These are phyloP conservation scores for Gleditsia sinensis DNA, from an alignment of 306 rosid species.

Conservation along the genomic window DNA sequence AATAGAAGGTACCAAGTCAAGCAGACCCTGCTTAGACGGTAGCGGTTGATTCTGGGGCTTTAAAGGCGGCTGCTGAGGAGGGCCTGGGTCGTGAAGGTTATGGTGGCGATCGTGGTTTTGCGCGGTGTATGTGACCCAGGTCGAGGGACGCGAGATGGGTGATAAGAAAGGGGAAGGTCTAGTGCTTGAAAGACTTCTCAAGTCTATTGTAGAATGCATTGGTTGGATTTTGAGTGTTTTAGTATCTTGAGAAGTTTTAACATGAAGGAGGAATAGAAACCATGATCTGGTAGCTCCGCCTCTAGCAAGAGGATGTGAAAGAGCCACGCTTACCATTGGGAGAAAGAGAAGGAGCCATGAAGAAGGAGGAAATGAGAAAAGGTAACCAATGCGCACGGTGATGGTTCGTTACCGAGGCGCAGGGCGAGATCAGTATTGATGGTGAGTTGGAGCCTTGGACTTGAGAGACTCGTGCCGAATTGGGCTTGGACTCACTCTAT, in stretches of 20 bases:
- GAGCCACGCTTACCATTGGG: conserved; percentile 7
- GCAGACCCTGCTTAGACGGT: conserved; percentile 22
- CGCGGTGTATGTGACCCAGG: conserved; percentile 40
- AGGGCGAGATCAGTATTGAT: too few species aligned
- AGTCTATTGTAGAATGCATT: conserved; percentile 50
- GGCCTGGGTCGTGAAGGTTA: conserved; percentile 25
- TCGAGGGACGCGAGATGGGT: conserved; percentile 40
- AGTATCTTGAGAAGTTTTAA: background rate
- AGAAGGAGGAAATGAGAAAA: too few species aligned
- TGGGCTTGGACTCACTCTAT: too few species aligned
- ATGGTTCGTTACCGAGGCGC: too few species aligned
- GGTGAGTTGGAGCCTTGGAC: too few species aligned
- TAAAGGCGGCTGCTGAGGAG: conserved; percentile 21
- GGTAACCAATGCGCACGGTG: too few species aligned
- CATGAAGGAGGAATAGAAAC: background rate
- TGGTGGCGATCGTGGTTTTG: conserved; percentile 38
- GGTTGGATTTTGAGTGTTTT: background rate
- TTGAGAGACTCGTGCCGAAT: too few species aligned
- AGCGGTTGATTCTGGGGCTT: conserved; percentile 27
- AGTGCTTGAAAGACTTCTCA: conserved; percentile 34
- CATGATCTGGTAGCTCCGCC: background rate
- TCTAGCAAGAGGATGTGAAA: background rate
- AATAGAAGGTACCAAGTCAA: conserved; percentile 44
- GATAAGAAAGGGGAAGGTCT: conserved; percentile 34
- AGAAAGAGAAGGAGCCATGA: too few species aligned